phyloP scores from a whole-genome alignment of 2,329 filamentous ascomycete species.

The Hymenoscyphus salicellus region DNA sequence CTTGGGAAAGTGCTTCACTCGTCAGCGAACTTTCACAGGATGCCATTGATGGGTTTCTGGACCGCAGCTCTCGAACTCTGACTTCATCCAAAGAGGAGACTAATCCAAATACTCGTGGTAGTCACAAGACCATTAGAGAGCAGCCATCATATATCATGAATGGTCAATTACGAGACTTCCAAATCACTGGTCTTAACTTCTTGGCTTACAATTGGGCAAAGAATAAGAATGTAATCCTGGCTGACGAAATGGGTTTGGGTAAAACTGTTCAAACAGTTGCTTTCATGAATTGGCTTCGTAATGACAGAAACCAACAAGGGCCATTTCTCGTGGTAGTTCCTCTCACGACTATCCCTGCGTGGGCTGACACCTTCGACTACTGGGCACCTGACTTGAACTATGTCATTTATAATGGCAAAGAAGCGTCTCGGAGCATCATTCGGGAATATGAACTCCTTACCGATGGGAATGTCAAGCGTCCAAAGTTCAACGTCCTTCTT shows the following conservation, averaged over 20 bases:
- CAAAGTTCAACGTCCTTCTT: slow-evolving; percentile 95
- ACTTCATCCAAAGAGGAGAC: slow-evolving; percentile 75
- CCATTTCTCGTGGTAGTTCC: slow-evolving; percentile 97
- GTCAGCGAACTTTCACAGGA: slow-evolving; percentile 77
- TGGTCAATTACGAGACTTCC: slow-evolving; percentile 87
- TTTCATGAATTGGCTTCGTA: slow-evolving; percentile 94
- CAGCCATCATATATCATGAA: slow-evolving; percentile 83
- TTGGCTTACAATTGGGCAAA: slow-evolving; percentile 93
- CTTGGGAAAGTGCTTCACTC: slow-evolving; percentile 79
- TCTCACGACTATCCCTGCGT: slow-evolving; percentile 93
- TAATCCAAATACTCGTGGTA: slow-evolving; percentile 69
- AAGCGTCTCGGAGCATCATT: slow-evolving; percentile 81
- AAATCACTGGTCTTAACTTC: slow-evolving; percentile 92
- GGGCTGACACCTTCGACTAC: slow-evolving; percentile 95
- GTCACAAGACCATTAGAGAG: slow-evolving; percentile 67
- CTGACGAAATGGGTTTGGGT: slow-evolving; percentile 97
- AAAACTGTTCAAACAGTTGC: slow-evolving; percentile 98
- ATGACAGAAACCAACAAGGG: slow-evolving; percentile 84
- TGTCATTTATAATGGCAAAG: slow-evolving; percentile 91
- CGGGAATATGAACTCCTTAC: slow-evolving; percentile 85
- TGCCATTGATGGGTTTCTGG: slow-evolving; percentile 87
- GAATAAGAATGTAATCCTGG: slow-evolving; percentile 91
- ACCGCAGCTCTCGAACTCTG: slow-evolving; percentile 77
- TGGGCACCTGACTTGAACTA: slow-evolving; percentile 98
- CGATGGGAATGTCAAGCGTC: slow-evolving; percentile 80